Evolutionary conservation across 352 stramenopile genomes (phyloP), one percentile per base, ranked within the genome.

Genomic region (Phytopythium sindhum): DNA sequence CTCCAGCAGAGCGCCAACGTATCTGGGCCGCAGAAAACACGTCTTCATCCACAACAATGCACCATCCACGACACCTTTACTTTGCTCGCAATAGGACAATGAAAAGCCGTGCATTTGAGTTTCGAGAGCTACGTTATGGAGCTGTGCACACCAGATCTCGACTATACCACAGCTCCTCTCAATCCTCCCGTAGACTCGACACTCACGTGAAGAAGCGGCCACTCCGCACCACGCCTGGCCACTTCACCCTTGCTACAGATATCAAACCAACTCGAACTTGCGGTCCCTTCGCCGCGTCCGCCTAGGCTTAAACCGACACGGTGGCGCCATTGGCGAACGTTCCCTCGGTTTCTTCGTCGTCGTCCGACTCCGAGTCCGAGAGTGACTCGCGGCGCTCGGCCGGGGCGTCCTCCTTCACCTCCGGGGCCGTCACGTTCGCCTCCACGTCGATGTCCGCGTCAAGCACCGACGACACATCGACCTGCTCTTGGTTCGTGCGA

Each of bases 391-490:
- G 58, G 29, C 75, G 57, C 33, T 83, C 77, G 24, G 74, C 69
- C 15, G 65, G 66, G 24, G 66, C 69, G 52, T 87, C 76, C 29
- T 77, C 51, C 42, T 33, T 52, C 14, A 68, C 55, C 24, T 68
- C 66, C 53, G 61, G 61, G 42, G 70, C 59, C 33, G 66, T 61
- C 14, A 70, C 53, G 37, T 63, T 73, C 11, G 81, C 83, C 69
- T 89, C 78, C 37, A 88, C 68, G 67, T 92, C 83, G 21, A 80
- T 59, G 26, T 90, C 84, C 23, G 74, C 71, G 10, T 69, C 68
- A 4, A 88, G 62, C 29, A 86, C 73, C 61, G 78, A 88, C 47
- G 80, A 64, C 26, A 70, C 9, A 23, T 78, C 67, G 7, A 69
- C 57, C 9, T 57, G 56, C 3, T 61, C 63, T 33, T 75, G 60